These are phyloP conservation scores for Petasospora fabianii DNA, from an alignment of 1,139 yeast genomes.

Conservation along the genomic window DNA sequence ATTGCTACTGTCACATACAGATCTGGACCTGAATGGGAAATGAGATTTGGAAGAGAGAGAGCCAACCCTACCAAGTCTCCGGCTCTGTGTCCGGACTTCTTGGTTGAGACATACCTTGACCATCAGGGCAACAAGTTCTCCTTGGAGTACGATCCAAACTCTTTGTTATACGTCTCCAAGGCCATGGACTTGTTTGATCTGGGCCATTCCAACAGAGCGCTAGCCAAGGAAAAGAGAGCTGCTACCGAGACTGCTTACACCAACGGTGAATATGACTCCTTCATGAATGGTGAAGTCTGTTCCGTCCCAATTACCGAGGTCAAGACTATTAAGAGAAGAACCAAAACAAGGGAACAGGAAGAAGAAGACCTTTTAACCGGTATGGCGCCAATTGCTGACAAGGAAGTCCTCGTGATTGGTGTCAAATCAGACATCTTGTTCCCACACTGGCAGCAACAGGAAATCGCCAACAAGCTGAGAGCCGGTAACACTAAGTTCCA, in stretches of 20 bases:
- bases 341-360: constrained; percentile 48
- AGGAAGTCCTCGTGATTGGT: constrained; percentile 75
- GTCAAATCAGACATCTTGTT: constrained; percentile 88
- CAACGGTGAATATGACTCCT: constrained; percentile 20
- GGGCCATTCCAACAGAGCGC: constrained; percentile 45
- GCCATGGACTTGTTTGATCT: constrained; percentile 94
- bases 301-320: constrained; percentile 21
- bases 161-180: constrained; percentile 79
- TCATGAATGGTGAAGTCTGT: constrained; percentile 19
- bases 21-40: constrained; percentile 97
- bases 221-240: constrained; percentile 13
- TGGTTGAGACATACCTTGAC: constrained; percentile 88
- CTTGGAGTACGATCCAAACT: constrained; percentile 86
- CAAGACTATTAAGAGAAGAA: constrained; percentile 24
- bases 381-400: constrained; percentile 55
- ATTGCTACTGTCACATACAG: constrained; percentile 92
- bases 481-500: constrained; percentile 36
- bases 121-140: constrained; percentile 96
- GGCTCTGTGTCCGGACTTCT: constrained; percentile 87
- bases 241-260: constrained; percentile 15
- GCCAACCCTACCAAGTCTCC: constrained; percentile 78
- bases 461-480: constrained; percentile 61
- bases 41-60: constrained; percentile 82
- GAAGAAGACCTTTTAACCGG: constrained; percentile 63
- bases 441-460: constrained; percentile 94